Conservation (phyloP, 371 early-diverging fungal genomes). For the Rhizopus stolonifer region DNA sequence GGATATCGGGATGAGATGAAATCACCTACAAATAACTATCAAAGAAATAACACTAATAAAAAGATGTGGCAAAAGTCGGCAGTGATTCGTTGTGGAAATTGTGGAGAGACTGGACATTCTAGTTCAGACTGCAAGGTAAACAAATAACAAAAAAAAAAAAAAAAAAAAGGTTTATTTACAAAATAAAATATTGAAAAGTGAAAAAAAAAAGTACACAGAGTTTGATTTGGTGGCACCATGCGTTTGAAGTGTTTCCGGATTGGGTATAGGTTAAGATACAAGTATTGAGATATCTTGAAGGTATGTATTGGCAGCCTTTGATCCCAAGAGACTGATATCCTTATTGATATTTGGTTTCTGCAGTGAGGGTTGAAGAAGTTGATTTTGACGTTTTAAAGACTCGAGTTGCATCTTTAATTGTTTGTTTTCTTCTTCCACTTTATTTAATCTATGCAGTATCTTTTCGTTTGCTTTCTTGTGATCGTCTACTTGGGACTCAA, state of each 20-base stretch:
- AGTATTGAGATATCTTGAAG: constrained; percentile 35
- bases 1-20: constrained; percentile 28
- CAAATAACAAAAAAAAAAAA: background rate
- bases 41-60: constrained; percentile 4
- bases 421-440: constrained; percentile 54
- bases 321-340: constrained; percentile 29
- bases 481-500: constrained; percentile 68
- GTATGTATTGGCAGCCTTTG: constrained; percentile 28
- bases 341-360: constrained; percentile 20
- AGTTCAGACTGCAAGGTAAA: constrained; percentile 52
- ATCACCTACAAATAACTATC: background rate
- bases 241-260: too few relatives aligned
- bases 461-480: constrained; percentile 56
- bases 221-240: background rate
- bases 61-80: constrained; percentile 22
- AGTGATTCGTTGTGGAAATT: constrained; percentile 49
- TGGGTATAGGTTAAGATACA: constrained; percentile 32
- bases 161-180: constrained; percentile 8
- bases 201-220: constrained; percentile 6
- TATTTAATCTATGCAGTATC: constrained; percentile 37
- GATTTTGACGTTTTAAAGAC: constrained; percentile 29
- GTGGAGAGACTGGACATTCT: constrained; percentile 52
- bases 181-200: constrained; percentile 2
- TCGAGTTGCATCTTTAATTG: constrained; percentile 51
- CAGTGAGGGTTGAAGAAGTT: constrained; percentile 5